Conservation (phyloP, 345 rosid genomes). For the Gossypium australe region DNA sequence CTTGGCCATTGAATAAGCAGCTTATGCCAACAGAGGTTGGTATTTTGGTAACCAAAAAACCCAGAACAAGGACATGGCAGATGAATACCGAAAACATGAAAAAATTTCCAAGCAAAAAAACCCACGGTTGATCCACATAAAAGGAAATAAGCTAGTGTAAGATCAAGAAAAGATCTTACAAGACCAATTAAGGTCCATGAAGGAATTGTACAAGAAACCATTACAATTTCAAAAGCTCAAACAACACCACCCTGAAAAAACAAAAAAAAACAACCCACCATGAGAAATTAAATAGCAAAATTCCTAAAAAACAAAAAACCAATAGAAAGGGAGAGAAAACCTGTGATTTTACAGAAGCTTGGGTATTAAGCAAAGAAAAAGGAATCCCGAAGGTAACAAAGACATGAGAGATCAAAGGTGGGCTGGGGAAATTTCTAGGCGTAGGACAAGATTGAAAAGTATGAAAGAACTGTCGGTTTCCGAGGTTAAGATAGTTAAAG, state of each 20-base stretch:
- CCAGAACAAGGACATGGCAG: slow-evolving; percentile 66
- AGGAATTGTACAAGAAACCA: not conserved
- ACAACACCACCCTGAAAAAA: no score
- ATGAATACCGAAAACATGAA: slow-evolving; percentile 32
- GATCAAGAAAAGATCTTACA: slow-evolving; percentile 56
- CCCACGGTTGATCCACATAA: slow-evolving; percentile 49
- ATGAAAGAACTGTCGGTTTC: not conserved
- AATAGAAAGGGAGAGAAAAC: no score
- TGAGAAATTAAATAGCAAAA: no score
- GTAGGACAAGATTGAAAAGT: not conserved
- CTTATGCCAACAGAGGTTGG: slow-evolving; percentile 40
- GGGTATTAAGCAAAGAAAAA: no score
- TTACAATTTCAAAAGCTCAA: no score
- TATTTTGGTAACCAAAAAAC: slow-evolving; percentile 34
- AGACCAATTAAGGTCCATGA: slow-evolving; percentile 50
- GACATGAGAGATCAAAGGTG: no score
- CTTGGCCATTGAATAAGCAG: slow-evolving; percentile 49
- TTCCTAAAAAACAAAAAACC: no score
- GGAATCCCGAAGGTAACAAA: no score
- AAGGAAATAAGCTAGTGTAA: slow-evolving; percentile 53
- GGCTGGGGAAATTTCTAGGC: not conserved
- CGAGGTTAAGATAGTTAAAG: no score
- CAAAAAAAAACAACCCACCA: no score
- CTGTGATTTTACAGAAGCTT: no score
- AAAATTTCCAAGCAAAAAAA: slow-evolving; percentile 44